Evolutionary conservation across 805 yeast genomes (phyloP), one percentile per base, ranked within the genome.

Genomic region (Kregervanrija fluxuum): DNA sequence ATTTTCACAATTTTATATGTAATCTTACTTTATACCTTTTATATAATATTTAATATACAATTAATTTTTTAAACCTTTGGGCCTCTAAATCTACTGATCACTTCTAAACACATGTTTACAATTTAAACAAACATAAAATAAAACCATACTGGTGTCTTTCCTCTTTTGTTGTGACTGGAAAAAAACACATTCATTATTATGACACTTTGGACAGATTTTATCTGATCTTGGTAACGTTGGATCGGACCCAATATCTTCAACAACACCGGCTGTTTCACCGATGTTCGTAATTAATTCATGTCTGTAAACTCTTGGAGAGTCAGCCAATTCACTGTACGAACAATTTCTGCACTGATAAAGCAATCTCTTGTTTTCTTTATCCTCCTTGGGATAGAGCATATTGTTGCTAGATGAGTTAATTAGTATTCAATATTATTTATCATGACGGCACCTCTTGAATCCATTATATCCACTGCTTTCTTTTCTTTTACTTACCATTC

Each of bases 211-310:
- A 65, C 99, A 93, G 56, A 85, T 90, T 60, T 86, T 86, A 63
- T 91, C 93, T 1, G 96, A 85, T 52, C 97, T 74, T 44, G 99
- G 99, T 60, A 93, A 80, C 2, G 99, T 93, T n/a, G 98, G 98
- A 65, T 93, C 99, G 17, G 82, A 73, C 1, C 96, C 97, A 53
- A 93, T 85, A 64, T 91, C 98, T 61, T 86, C 90, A 35, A 93
- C 95, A 43, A 86, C 95, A 56, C 98, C 98, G 1, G 98, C 98
- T 2, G 96, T 91, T 61, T 87, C 97, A 59, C 86, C 96, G 52
- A 91, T 87, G 56, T 85, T 84, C 11, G 97, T 79, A 53, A 88
- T 84, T 67, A 91, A 74, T 67, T 93, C 98, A 64, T 93, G 95
- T 53, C 97, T 74, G 64, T 87, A 88, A 34, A 93, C 95, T 60